Base-by-base conservation (phyloP, 2,329 filamentous ascomycete species). In the Aspergillus sp. region DNA sequence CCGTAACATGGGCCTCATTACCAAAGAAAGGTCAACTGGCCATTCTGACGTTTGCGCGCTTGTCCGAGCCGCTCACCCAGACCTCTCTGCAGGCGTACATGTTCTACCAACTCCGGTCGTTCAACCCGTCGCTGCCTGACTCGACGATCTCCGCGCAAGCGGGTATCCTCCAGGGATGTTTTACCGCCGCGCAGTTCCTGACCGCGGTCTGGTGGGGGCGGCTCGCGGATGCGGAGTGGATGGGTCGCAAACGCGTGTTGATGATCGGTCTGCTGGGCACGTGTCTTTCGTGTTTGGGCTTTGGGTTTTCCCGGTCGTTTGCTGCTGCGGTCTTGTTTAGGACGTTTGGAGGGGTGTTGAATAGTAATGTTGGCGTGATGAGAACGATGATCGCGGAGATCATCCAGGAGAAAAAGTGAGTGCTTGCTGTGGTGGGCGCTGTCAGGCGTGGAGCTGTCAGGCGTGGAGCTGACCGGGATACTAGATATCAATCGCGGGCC, bases 91-190 rank as follows among this genome's bases (percentile, higher is more conserved):
- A 88, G 70, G 82, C 88, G 1, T 95, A 95, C 71, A 85, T 95
- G 77, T 95, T 90, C 73, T 95, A 93, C 70, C 89, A 94, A 69
- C 81, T 96, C n/a, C 85, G 84, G 60, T 93, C 86, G 53, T 93
- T 95, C 61, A 79, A 88, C 20, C 77, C 78, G 2, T 77, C 72
- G 19, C 68, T 80, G 17, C 73, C 80, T 2, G 80, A 85, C 49
- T 79, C 79, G 2, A 84, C 81, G 2, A 91, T 95, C 59, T 83
- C 90, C 0, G 79, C 81, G 17, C 90, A 94, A 67, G 88, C 88
- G 1, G 90, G 90, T 36, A 74, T 95, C 2, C 76, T 95, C 20
- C 84, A 89, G 45, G 89, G 87, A 11, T 85, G 85, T 36, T 95
- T 95, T 66, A 92, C 88, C 0, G 87, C 85, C 0, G 86, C 88